These are phyloP conservation scores for Aspergillus sp. DNA, from an alignment of 2,329 filamentous ascomycete genomes.

Conservation along the genomic window DNA sequence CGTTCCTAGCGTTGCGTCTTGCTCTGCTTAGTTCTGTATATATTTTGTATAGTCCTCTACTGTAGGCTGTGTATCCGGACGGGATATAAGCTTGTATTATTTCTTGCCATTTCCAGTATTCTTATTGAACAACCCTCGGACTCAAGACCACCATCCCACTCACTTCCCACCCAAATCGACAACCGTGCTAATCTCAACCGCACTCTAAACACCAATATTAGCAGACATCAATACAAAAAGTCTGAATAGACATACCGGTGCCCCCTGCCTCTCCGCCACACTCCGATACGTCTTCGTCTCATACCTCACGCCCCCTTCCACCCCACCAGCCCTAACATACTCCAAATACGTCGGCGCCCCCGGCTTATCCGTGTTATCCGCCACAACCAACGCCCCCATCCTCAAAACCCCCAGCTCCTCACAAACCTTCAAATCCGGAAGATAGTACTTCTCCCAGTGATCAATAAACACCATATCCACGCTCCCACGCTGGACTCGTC, in stretches of 20 bases:
- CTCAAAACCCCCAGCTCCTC: constrained; percentile 30
- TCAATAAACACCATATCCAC: background rate
- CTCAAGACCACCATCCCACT: no score
- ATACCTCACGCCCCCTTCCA: constrained; percentile 21
- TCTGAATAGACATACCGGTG: background rate
- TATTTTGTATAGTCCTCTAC: no score
- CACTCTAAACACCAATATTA: no score
- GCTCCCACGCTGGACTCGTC: background rate
- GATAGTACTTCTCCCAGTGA: background rate
- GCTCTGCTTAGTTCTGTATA: constrained; percentile 9
- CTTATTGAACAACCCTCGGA: no score
- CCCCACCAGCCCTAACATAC: constrained; percentile 33
- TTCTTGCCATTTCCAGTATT: no score
- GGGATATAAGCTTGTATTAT: no score
- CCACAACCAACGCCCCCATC: constrained; percentile 34
- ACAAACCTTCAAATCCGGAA: background rate
- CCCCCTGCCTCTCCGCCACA: background rate
- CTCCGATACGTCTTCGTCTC: constrained; percentile 19
- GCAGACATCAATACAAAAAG: no score
- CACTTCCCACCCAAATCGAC: no score
- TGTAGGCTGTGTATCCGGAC: no score
- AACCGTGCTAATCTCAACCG: no score
- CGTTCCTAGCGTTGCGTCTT: constrained; percentile 38
- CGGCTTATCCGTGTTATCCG: constrained; percentile 42
- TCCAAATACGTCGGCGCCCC: constrained; percentile 43